Evolutionary conservation across 2,329 filamentous ascomycete species (phyloP), one percentile per base, ranked within the genome.

Genomic region (Clonostachys chloroleuca): DNA sequence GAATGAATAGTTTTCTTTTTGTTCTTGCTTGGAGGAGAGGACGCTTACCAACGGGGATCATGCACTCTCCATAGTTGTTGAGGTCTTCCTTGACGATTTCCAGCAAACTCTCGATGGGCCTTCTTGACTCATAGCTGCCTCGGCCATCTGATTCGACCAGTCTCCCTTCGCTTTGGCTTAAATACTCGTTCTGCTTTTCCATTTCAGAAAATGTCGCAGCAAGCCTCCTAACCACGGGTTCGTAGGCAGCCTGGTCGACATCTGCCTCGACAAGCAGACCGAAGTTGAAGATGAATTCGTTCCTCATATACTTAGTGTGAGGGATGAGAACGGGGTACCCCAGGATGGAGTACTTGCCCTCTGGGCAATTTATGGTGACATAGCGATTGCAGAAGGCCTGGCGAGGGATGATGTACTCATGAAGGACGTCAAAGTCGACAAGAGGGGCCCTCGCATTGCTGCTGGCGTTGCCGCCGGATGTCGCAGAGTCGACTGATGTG

Each of bases 271-370:
- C 75, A 30, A 96, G 86, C 41, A 97, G 75, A 49, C 90, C 91
- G 62, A 97, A 96, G 67, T 97, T 97, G 80, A 97, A 99, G 62
- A 96, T 96, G 74, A 96, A 97, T 66, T 95, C 89, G 68, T 96
- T 96, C 49, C 94, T 86, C 60, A 87, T 83, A 61, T 97, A 96
- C 56, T 86, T 86, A 47, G 84, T 79, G 53, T 91, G 81, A 45
- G 86, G 83, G 61, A 97, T 89, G 62, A 90, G 92, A 46, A 97
- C 86, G 0, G 94, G 94, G 58, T 91, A 90, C 14, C 92, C 90
- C 34, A 99, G 78, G 47, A 99, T 83, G 49, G 85, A 83, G 66
- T 92, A 87, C 54, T 81, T 81, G 55, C 75, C 75, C 47, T 82
- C 78, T 0, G 82, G 80, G 42, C 89, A 86, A 64, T 86, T 86